phyloP scores from a whole-genome alignment of 2,329 filamentous ascomycete genomes.

The Penicillium sp. region DNA sequence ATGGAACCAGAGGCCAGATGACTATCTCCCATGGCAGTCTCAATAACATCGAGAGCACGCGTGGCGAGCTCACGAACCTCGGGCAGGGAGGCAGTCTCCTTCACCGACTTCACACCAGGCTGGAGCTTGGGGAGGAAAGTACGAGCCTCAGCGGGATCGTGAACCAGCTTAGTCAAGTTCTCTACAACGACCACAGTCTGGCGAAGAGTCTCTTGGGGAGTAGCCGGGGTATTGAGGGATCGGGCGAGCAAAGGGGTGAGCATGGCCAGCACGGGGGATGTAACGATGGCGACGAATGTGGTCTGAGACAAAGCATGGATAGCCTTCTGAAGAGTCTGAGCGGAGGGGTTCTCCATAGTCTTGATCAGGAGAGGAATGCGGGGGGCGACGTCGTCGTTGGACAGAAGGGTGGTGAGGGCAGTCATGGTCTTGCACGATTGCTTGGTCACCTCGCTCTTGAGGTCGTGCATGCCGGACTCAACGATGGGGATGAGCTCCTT shows the following conservation, averaged over 20 bases:
- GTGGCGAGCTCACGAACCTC: slow-evolving; percentile 90
- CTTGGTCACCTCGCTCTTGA: slow-evolving; percentile 82
- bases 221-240: slow-evolving; percentile 85
- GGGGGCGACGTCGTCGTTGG: slow-evolving; percentile 94
- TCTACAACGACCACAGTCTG: slow-evolving; percentile 96
- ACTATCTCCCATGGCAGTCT: slow-evolving; percentile 81
- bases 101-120: slow-evolving; percentile 87
- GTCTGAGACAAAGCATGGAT: slow-evolving; percentile 96
- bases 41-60: slow-evolving; percentile 79
- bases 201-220: slow-evolving; percentile 87
- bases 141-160: slow-evolving; percentile 89
- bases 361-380: slow-evolving; percentile 89
- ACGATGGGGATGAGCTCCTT: slow-evolving; percentile 86
- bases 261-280: slow-evolving; percentile 89
- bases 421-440: slow-evolving; percentile 91
- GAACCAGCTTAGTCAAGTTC: slow-evolving; percentile 96
- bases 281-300: slow-evolving; percentile 96
- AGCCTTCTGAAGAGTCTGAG: slow-evolving; percentile 85
- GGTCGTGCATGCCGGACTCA: slow-evolving; percentile 91
- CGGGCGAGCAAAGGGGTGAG: slow-evolving; percentile 93
- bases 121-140: slow-evolving; percentile 93
- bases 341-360: slow-evolving; percentile 90
- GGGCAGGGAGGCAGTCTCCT: slow-evolving; percentile 83
- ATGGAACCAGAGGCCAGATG: slow-evolving; percentile 56
- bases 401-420: slow-evolving; percentile 80